These are phyloP conservation scores for Arctium minus DNA, from an alignment of 129 eudicot genomes.

Conservation along the genomic window DNA sequence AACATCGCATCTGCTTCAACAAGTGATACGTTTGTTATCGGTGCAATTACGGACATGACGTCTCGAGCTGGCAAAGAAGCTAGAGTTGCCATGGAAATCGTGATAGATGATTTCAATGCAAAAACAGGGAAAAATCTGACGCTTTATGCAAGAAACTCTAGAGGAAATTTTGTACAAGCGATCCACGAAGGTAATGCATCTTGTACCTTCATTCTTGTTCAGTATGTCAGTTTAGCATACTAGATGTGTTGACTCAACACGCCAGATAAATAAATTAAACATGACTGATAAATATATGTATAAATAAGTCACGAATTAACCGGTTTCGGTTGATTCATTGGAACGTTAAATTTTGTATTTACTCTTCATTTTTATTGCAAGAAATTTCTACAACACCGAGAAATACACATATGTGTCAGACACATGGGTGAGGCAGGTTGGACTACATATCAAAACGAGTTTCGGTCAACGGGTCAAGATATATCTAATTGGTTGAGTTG, in stretches of 20 bases:
- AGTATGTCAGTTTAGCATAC: background rate
- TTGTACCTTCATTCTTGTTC: background rate
- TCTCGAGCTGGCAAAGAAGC: conserved; percentile 51
- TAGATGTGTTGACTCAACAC: background rate
- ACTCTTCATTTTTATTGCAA: background rate
- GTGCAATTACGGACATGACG: conserved; percentile 37
- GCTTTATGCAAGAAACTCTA: conserved; percentile 18
- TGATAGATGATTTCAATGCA: conserved; percentile 28
- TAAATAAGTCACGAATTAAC: background rate
- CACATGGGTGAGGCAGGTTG: background rate
- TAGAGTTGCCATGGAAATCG: conserved; percentile 47
- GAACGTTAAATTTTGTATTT: background rate
- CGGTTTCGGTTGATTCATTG: background rate
- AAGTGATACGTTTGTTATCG: conserved; percentile 11
- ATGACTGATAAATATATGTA: too few species aligned
- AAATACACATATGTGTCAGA: background rate
- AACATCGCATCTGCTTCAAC: background rate
- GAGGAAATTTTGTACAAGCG: conserved; percentile 12
- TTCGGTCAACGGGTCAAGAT: background rate
- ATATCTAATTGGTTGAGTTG: background rate
- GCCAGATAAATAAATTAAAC: background rate
- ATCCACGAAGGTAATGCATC: conserved; percentile 20
- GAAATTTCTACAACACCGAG: background rate
- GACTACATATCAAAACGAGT: background rate
- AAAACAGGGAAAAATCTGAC: conserved; percentile 8